phyloP scores from a whole-genome alignment of 2,329 filamentous ascomycete genomes.

The Hirsutella rhossiliensis region DNA sequence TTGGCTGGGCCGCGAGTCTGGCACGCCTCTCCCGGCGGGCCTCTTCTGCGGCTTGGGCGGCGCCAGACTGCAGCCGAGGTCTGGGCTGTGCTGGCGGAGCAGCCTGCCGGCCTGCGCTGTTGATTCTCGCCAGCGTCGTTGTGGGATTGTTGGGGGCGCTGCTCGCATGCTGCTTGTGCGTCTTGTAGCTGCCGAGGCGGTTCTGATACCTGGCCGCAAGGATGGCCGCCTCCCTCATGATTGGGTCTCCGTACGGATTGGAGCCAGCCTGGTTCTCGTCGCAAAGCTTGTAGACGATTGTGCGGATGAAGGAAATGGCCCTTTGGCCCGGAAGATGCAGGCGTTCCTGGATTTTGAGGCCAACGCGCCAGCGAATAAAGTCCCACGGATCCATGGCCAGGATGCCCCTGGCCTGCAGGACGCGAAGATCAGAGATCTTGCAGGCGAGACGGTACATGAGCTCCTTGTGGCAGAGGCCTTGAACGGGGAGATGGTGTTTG shows the following conservation, averaged over 20 bases:
- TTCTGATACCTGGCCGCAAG: conserved; percentile 13
- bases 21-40: not conserved
- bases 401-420: conserved; percentile 11
- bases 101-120: no score
- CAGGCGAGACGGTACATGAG: conserved; percentile 22
- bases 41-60: not conserved
- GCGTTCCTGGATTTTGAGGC: conserved; percentile 6
- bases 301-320: conserved; percentile 4
- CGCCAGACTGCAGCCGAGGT: not conserved
- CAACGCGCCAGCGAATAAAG: conserved; percentile 24
- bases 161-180: not conserved
- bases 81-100: not conserved
- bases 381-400: conserved; percentile 24
- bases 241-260: conserved; percentile 11
- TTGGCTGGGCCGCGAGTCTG: conserved; percentile 2
- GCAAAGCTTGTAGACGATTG: conserved; percentile 7
- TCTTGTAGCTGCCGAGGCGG: conserved; percentile 9
- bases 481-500: conserved; percentile 16
- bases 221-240: conserved; percentile 16
- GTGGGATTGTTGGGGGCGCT: not conserved
- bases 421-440: conserved; percentile 18
- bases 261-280: conserved; percentile 1
- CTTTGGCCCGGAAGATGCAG: conserved; percentile 4
- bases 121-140: not conserved
- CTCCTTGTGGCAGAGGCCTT: conserved; percentile 21